A percentile compares a stretch with the other conserved stretches of the same genome.
Evolutionary conservation across 305 asterid genomes (phyloP).

Genomic region (Fraxinus velutina): DNA sequence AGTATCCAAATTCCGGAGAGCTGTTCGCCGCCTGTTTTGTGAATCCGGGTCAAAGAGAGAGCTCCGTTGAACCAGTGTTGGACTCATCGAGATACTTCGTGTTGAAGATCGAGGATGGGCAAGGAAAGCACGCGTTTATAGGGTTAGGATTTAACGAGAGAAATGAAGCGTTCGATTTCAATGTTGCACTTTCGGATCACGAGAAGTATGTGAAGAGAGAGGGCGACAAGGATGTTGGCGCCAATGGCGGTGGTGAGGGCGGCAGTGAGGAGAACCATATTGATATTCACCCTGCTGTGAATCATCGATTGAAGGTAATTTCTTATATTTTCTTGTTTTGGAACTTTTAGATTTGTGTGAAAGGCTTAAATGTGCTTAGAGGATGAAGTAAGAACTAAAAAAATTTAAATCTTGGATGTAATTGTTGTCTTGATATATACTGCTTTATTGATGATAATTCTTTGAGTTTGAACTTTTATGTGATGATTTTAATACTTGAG

Average conservation of each 20-base stretch:
- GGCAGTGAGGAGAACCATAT: slow-evolving; percentile 56
- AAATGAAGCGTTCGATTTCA: slow-evolving; percentile 88
- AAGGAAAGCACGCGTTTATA: slow-evolving; percentile 75
- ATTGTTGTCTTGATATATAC: neutral
- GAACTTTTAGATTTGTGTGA: neutral
- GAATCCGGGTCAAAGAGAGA: slow-evolving; percentile 70
- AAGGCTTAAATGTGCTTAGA: neutral
- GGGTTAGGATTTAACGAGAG: slow-evolving; percentile 76
- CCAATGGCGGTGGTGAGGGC: slow-evolving; percentile 35
- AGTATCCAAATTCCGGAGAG: slow-evolving; percentile 85
- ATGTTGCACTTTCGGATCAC: slow-evolving; percentile 79
- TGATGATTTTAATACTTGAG: neutral
- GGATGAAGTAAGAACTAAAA: neutral
- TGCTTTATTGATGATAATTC: neutral
- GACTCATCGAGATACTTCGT: slow-evolving; percentile 86
- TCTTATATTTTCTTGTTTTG: neutral
- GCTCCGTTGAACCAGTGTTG: slow-evolving; percentile 70
- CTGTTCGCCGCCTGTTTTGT: slow-evolving; percentile 88
- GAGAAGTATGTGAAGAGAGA: slow-evolving; percentile 81
- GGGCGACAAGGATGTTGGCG: slow-evolving; percentile 54
- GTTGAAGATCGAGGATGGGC: slow-evolving; percentile 74
- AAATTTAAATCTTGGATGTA: neutral
- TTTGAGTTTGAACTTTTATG: neutral
- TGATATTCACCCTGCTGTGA: slow-evolving; percentile 85
- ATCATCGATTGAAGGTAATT: slow-evolving; percentile 80